Percentiles rank a stretch among this genome's conserved stretches.
phyloP scores from a whole-genome alignment of 2,329 filamentous ascomycete species.

The Parastagonospora avenae region DNA sequence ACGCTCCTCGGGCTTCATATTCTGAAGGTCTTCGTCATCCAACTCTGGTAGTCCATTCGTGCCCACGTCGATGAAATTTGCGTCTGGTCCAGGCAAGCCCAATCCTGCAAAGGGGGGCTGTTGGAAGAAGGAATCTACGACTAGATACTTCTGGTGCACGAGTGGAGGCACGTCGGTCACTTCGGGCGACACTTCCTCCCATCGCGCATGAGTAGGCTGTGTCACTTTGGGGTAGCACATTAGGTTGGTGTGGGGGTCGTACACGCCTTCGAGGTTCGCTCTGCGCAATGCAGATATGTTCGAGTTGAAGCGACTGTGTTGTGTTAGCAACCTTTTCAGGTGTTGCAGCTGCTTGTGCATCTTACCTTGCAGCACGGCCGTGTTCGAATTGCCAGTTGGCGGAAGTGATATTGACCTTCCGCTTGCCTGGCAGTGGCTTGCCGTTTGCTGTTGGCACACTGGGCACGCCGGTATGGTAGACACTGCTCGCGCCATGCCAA shows the following conservation, averaged over 20 bases:
- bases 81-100: constrained; percentile 65
- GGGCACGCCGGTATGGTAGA: constrained; percentile 85
- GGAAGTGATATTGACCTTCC: constrained; percentile 85
- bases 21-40: constrained; percentile 66
- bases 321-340: constrained; percentile 17
- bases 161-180: constrained; percentile 56
- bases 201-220: constrained; percentile 86
- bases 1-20: constrained; percentile 73
- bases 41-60: constrained; percentile 66
- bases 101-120: constrained; percentile 63
- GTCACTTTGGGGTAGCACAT: constrained; percentile 87
- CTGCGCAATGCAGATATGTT: constrained; percentile 71
- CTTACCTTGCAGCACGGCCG: constrained; percentile 84
- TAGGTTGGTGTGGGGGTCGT: constrained; percentile 91
- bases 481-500: constrained; percentile 95
- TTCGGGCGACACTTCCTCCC: constrained; percentile 69
- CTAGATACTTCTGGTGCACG: constrained; percentile 65
- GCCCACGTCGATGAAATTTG: constrained; percentile 55
- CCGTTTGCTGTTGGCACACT: constrained; percentile 76
- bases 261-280: constrained; percentile 75
- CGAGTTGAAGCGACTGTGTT: constrained; percentile 78
- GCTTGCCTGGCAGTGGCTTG: constrained; percentile 76
- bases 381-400: constrained; percentile 98
- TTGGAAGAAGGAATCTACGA: constrained; percentile 66
- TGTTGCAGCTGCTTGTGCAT: neutral